These are phyloP conservation scores for Leishmania tropica DNA, from an alignment of 208 protist genomes.

Conservation along the genomic window DNA sequence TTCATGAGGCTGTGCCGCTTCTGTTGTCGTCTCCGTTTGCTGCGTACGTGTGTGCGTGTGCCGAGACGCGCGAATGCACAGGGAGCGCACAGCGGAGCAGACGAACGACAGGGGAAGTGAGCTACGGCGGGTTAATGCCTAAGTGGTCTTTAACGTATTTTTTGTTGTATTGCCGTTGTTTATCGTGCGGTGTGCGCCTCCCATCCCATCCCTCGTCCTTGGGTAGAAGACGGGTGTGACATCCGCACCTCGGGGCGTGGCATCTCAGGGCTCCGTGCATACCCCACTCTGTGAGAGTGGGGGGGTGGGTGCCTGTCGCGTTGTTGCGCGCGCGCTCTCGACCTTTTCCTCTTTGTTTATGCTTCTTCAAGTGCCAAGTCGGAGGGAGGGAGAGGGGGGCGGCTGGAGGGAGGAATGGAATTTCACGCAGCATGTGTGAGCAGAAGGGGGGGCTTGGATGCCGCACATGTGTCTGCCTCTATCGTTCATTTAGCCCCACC, in stretches of 20 bases:
- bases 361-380: background rate
- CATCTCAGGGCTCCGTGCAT: no score
- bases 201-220: no score
- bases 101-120: background rate
- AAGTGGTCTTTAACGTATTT: background rate
- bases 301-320: background rate
- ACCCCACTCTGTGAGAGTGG: no score
- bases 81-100: background rate
- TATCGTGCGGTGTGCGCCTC: background rate
- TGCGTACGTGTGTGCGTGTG: no score
- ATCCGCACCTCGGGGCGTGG: no score
- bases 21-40: background rate
- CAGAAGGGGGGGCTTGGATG: no score
- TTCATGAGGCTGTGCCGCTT: background rate
- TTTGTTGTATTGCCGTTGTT: background rate
- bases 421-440: no score
- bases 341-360: background rate
- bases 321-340: no score
- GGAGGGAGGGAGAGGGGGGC: background rate
- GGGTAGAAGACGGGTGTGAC: no score
- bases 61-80: no score
- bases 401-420: no score
- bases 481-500: no score
- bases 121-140: background rate
- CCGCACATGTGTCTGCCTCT: background rate